Conservation (phyloP, 2,329 filamentous ascomycete species). For the Ambrosiella beaveri region DNA sequence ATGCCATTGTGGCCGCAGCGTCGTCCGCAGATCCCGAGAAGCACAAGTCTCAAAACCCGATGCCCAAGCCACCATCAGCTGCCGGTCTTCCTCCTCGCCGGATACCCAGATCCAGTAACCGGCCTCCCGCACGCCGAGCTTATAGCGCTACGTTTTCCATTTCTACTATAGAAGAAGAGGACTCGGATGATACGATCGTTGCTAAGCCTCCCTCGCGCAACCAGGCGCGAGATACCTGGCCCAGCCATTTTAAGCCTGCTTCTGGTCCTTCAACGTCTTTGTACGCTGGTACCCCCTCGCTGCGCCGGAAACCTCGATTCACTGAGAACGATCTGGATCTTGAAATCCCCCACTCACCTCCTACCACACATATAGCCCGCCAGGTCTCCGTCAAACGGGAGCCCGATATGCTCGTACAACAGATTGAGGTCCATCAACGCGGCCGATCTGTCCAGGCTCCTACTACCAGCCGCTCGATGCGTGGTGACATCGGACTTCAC, state of each 20-base stretch:
- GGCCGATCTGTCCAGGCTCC: neutral
- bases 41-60: neutral
- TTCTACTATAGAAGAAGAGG: conserved; percentile 12
- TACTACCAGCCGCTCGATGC: neutral
- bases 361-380: neutral
- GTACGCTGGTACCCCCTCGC: neutral
- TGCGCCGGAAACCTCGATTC: conserved; percentile 8
- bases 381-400: neutral
- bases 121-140: neutral
- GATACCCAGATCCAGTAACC: neutral
- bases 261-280: neutral
- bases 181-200: conserved; percentile 12
- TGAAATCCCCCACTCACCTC: neutral
- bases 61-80: neutral
- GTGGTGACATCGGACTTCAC: too few relatives aligned
- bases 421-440: neutral
- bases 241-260: neutral
- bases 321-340: neutral
- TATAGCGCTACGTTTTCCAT: conserved; percentile 8
- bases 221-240: conserved; percentile 10
- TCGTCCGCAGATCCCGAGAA: neutral
- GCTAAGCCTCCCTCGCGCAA: conserved; percentile 3
- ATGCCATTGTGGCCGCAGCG: neutral
- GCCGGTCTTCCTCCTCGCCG: neutral
- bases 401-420: neutral